Base-by-base conservation (phyloP, 768 basidiomycete species). In the Calocybe indica region DNA sequence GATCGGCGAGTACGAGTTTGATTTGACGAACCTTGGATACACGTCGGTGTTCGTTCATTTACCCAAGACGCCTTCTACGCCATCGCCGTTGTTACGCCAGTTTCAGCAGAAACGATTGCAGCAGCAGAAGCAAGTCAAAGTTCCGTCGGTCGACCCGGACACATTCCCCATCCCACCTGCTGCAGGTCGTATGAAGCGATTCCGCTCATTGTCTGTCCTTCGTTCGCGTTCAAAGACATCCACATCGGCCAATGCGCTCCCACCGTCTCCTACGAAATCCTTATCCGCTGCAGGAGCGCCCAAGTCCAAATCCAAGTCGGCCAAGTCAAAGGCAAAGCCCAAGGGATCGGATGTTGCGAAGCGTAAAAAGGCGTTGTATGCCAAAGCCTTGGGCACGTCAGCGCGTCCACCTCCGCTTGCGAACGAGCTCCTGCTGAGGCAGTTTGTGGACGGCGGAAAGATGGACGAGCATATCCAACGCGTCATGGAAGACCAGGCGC, bases 361-460 rank as follows among this genome's bases (percentile, higher is more conserved):
- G 57, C 71, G 70, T 54, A 81, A 80, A 59, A 82, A 76, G 60
- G 67, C 73, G 9, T 71, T 76, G 49, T 76, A 81, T 59, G 59
- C 65, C 69, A 53, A 53, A 37, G 31, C 40, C 11, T 51, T 46
- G 46, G 38, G 64, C 39, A 58, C 66, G 2, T 73, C 74, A 2
- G 38, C 64, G 37, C 59, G 65, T 4, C 73, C 81, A 2, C 74
- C 83, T 2, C 74, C 83, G 2, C 76, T 87, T 42, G 72, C 77
- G 3, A 79, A 78, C 46, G 84, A 87, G 51, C 72, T 87, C 45
- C 82, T 79, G 0, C 65, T 88, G 47, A 78, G 83, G 76, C 86
- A 88, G 62, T 78, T 86, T 50, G 59, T 69, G 8, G 82, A 82
- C 37, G 86, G 86, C 14, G 86, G 86, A 0, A 72, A 59, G 41